phyloP scores from a whole-genome alignment of 192 early-diverging fungal species.

The Lunasporangiospora selenospora region DNA sequence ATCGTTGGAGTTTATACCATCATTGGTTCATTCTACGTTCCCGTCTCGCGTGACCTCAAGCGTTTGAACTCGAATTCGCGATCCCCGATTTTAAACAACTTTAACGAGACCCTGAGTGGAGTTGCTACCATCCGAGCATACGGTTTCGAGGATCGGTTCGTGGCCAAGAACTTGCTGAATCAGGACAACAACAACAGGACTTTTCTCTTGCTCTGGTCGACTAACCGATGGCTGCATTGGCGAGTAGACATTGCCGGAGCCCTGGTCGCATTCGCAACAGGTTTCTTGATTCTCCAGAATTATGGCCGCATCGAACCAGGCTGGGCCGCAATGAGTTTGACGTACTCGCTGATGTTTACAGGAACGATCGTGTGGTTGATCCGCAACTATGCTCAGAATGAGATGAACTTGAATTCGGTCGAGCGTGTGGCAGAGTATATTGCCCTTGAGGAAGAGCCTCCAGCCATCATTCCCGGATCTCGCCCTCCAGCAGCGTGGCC shows the following conservation, averaged over 20 bases:
- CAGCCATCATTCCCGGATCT: conserved; percentile 57
- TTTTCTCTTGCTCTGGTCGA: conserved; percentile 85
- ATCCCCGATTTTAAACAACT: conserved; percentile 54
- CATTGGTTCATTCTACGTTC: conserved; percentile 74
- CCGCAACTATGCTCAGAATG: conserved; percentile 80
- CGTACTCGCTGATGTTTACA: conserved; percentile 87
- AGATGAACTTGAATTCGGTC: conserved; percentile 87
- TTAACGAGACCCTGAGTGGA: conserved; percentile 76
- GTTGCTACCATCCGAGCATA: conserved; percentile 87
- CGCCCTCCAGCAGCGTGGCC: conserved; percentile 69
- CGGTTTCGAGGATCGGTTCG: conserved; percentile 70
- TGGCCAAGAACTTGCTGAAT: conserved; percentile 62
- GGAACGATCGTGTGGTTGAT: conserved; percentile 81
- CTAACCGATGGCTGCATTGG: conserved; percentile 88
- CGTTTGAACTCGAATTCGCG: conserved; percentile 70
- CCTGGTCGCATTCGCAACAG: conserved; percentile 74
- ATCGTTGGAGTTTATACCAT: conserved; percentile 61
- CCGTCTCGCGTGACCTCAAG: conserved; percentile 87
- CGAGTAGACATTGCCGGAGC: conserved; percentile 84
- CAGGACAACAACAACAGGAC: conserved; percentile 85
- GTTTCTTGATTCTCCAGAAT: conserved; percentile 61
- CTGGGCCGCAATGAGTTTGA: conserved; percentile 84
- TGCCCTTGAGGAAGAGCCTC: conserved; percentile 78
- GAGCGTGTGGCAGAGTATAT: conserved; percentile 90
- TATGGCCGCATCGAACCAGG: conserved; percentile 74